Base-by-base conservation (phyloP, 208 protist genomes). In the Acanthamoeba polyphaga region DNA sequence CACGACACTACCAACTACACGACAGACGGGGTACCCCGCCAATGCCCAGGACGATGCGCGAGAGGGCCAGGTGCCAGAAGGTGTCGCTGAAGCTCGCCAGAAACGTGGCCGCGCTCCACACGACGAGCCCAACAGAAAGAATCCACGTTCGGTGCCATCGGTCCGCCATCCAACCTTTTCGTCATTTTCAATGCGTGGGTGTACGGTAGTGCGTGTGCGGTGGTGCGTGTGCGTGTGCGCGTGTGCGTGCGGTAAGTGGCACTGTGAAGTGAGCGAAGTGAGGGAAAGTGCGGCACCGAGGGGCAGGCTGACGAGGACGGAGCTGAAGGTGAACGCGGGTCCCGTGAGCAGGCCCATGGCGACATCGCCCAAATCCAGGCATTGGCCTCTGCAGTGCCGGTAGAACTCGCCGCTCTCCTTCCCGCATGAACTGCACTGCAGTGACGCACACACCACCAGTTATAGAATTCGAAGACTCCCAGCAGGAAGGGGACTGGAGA, bases 291-390 rank as follows among this genome's bases (percentile, higher is more conserved):
- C 17, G 17, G 24, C 22, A 46, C 72, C 72, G 17, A 82, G 43
- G 6, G 72, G 72, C 32, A 82, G 32, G 72, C 72, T 82, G 72
- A 49, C 72, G 38, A 82, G 72, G 27, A 82, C 72, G 72, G 72
- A 34, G 72, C 72, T 82, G 19, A 82, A 49, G 12, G 72, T 82
- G 72, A 82, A 82, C 27, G 72, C 72, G 72, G 72, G 72, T n/a
- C 72, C 72, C 15, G 72, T 53, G 72, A 82, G 72, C 13, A 82
- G 43, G 72, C 72, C 72, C 72, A 82, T 82, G 38, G 32, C 38
- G 38, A 82, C 10, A n/a, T 82, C 72, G 72, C 32, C 43, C 17
- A 82, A n/a, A 10, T 38, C 32, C 17, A 82, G 72, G 72, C 72
- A 82, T 46, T 82, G 72, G 19, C 43, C 43, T n/a, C 22, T 38